Conservation (phyloP, 495 filamentous ascomycete genomes). For the Geoglossum glabrum region DNA sequence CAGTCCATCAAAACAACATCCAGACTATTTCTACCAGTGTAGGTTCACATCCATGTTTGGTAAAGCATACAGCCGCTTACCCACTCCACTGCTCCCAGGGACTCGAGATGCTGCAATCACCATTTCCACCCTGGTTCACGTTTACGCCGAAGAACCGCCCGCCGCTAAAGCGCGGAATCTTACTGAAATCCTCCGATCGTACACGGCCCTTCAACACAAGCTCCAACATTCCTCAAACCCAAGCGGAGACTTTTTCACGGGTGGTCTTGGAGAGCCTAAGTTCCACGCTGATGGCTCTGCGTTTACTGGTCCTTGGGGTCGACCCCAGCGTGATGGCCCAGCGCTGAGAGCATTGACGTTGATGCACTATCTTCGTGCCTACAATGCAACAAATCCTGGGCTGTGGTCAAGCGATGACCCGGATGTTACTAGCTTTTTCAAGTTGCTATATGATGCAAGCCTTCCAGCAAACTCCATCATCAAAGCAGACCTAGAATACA, state of each 20-base stretch:
- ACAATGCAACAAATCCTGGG: not conserved
- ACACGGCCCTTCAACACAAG: constrained; percentile 34
- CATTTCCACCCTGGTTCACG: constrained; percentile 12
- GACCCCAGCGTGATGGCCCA: constrained; percentile 53
- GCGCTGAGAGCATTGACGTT: constrained; percentile 45
- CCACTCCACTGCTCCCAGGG: constrained; percentile 8
- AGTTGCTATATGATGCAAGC: constrained; percentile 10
- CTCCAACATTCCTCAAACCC: constrained; percentile 41
- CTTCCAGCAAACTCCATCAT: constrained; percentile 30
- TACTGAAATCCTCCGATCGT: constrained; percentile 16
- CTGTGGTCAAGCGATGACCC: constrained; percentile 14
- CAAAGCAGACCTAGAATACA: constrained; percentile 47
- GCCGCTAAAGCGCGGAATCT: constrained; percentile 8
- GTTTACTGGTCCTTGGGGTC: constrained; percentile 45
- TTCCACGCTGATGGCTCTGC: constrained; percentile 37
- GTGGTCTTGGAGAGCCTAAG: constrained; percentile 36
- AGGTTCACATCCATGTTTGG: not conserved
- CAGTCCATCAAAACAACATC: constrained; percentile 14
- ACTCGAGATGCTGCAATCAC: constrained; percentile 18
- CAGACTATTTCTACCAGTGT: constrained; percentile 20
- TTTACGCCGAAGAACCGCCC: constrained; percentile 12
- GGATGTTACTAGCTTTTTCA: constrained; percentile 8
- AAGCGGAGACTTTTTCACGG: constrained; percentile 27
- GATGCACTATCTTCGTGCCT: constrained; percentile 14
- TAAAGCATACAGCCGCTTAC: not conserved